Base-by-base conservation (phyloP, 2,329 filamentous ascomycete species). In the Diaporthe nobilis region DNA sequence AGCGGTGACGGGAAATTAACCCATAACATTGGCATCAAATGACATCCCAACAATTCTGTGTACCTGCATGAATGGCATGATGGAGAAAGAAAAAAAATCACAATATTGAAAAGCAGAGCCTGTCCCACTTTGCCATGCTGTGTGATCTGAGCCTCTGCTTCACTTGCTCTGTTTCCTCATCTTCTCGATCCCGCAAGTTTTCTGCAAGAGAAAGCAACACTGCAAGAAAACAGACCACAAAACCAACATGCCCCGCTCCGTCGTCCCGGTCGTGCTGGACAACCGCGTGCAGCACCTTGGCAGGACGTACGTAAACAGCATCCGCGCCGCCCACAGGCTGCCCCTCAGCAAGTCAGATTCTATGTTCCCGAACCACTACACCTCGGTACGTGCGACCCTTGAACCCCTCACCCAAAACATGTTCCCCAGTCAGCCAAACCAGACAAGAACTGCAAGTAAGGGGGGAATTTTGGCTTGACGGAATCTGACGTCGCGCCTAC, bases 301-400 rank as follows among this genome's bases (percentile, higher is more conserved):
- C 58, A 65, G 5, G 47, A 25, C 28, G 22, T 65, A 73, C 31
- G 49, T 47, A 22, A 55, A 34, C 58, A 65, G 15, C 65, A 22
- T 70, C 34, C 65, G 65, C 49, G 34, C 65, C 49, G 65, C 65
- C 31, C 47, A 70, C 31, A 70, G 49, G 47, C 13, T 55, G 34
- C 65, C 65, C 12, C 58, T 42, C 58, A 58, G 44, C 72, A 65
- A 60, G 13, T 77, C 75, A 10, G 57, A 73, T 39, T n/a, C 60
- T 13, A 63, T 77, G 15, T 77, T 73, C 49, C n/a, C 73, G n/a
- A 63, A 53, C 49, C 70, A 44, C 44, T 77, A 77, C 70, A 77
- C 75, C 49, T 77, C 75, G 51, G 75, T 77, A 71, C 22, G 73
- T 37, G 73, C 31, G 13, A 1, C 37, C 37, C 37, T 12, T 39